Conservation (phyloP, 2,329 filamentous ascomycete species). For the Aspergillus oerlinghausenensis region DNA sequence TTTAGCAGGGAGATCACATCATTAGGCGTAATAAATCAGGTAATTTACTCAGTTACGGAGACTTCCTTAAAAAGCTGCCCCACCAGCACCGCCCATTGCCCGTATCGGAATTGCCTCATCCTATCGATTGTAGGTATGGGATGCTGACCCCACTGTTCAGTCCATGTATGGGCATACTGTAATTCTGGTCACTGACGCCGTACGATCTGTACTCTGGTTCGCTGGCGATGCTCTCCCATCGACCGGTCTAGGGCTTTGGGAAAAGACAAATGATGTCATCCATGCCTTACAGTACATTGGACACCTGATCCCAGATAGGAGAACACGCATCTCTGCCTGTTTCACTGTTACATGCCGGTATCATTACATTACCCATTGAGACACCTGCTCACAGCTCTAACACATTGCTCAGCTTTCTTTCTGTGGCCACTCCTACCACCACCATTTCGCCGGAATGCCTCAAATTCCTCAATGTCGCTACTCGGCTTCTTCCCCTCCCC, state of each 20-base stretch:
- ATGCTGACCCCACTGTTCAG: constrained; percentile 7
- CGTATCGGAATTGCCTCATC: not conserved
- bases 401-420: not conserved
- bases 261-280: constrained; percentile 24
- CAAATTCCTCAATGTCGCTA: constrained; percentile 23
- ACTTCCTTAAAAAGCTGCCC: not conserved
- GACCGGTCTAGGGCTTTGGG: constrained; percentile 27
- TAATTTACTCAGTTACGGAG: not conserved
- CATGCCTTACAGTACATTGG: constrained; percentile 5
- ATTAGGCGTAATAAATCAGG: not conserved
- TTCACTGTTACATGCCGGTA: not conserved
- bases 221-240: constrained; percentile 14
- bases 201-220: too few species aligned
- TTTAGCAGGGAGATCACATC: not conserved
- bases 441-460: constrained; percentile 18
- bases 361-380: not conserved
- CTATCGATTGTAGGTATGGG: constrained; percentile 3
- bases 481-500: constrained; percentile 27
- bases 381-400: not conserved
- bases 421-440: not conserved
- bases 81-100: not conserved
- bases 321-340: not conserved
- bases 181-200: too few species aligned
- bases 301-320: not conserved
- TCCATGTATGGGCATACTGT: constrained; percentile 7